Percentiles rank a stretch among this genome's conserved stretches.
These are phyloP conservation scores for Fagopyrum esculentum DNA, from an alignment of 148 eudicot genomes.

Conservation along the genomic window DNA sequence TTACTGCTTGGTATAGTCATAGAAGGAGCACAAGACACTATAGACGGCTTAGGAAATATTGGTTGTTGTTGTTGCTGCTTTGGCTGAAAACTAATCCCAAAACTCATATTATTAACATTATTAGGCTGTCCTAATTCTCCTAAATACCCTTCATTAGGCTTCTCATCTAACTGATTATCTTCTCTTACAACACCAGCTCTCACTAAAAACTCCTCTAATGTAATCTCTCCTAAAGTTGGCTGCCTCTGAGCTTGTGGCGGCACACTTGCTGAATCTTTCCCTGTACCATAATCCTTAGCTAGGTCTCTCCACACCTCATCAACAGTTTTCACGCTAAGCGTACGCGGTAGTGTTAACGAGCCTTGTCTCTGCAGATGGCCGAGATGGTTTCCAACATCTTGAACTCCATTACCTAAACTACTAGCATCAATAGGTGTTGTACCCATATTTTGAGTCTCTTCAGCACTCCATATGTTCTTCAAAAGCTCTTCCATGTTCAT, in stretches of 20 bases:
- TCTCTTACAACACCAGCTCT: constrained; percentile 88
- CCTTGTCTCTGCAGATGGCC: constrained; percentile 67
- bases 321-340: constrained; percentile 71
- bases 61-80: constrained; percentile 26
- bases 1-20: constrained; percentile 35
- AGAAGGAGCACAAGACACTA: constrained; percentile 42
- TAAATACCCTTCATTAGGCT: constrained; percentile 35
- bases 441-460: constrained; percentile 53
- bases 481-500: constrained; percentile 97
- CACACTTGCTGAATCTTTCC: constrained; percentile 28
- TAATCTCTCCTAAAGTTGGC: constrained; percentile 73
- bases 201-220: constrained; percentile 80
- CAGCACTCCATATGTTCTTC: constrained; percentile 87
- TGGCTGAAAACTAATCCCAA: constrained; percentile 49
- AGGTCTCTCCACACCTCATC: constrained; percentile 84
- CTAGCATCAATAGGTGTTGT: constrained; percentile 16
- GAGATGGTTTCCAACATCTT: constrained; percentile 15
- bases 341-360: constrained; percentile 66
- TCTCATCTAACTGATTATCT: constrained; percentile 34
- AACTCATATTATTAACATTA: constrained; percentile 19
- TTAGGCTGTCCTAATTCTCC: constrained; percentile 32
- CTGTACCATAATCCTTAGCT: constrained; percentile 40
- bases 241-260: constrained; percentile 48
- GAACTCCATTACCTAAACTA: background rate
- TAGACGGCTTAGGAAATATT: constrained; percentile 57